A percentile compares a stretch with the other conserved stretches of the same genome.
Evolutionary conservation across 768 basidiomycete genomes (phyloP).

Genomic region (Punctularia strigosozonata): DNA sequence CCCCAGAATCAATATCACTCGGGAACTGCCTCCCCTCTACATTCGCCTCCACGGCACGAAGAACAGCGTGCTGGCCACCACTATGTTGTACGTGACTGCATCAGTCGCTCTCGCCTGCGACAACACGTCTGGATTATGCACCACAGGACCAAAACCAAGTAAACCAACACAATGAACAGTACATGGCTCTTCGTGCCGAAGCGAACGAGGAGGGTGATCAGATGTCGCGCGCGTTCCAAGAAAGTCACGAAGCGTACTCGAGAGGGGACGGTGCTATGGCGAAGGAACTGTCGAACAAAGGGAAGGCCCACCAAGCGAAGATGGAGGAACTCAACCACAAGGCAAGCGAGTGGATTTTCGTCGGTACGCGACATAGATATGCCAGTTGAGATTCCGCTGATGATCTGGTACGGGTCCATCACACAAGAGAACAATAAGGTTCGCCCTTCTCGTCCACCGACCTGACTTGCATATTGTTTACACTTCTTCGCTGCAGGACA

Average conservation of each 20-base stretch:
- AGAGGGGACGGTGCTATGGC: conserved; percentile 66
- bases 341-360: conserved; percentile 84
- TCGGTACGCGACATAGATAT: conserved; percentile 30
- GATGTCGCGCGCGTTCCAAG: conserved; percentile 61
- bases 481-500: conserved; percentile 30
- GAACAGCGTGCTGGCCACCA: no score
- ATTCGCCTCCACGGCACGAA: no score
- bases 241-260: conserved; percentile 67
- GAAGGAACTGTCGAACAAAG: conserved; percentile 71
- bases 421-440: conserved; percentile 80
- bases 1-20: conserved; percentile 2
- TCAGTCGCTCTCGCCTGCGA: no score
- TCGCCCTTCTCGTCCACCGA: conserved; percentile 2
- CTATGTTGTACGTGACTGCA: not conserved
- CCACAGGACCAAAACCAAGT: conserved; percentile 43
- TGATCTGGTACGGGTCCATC: no score
- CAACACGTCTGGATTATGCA: no score
- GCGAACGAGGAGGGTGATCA: conserved; percentile 72
- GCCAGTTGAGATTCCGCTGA: conserved; percentile 1
- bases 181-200: conserved; percentile 54
- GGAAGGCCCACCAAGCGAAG: conserved; percentile 63
- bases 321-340: conserved; percentile 74
- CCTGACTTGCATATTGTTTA: not conserved
- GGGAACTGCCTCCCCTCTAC: not conserved
- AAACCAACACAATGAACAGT: conserved; percentile 63